These are phyloP conservation scores for Capsella bursapastoris DNA, from an alignment of 345 rosid species.

Conservation along the genomic window DNA sequence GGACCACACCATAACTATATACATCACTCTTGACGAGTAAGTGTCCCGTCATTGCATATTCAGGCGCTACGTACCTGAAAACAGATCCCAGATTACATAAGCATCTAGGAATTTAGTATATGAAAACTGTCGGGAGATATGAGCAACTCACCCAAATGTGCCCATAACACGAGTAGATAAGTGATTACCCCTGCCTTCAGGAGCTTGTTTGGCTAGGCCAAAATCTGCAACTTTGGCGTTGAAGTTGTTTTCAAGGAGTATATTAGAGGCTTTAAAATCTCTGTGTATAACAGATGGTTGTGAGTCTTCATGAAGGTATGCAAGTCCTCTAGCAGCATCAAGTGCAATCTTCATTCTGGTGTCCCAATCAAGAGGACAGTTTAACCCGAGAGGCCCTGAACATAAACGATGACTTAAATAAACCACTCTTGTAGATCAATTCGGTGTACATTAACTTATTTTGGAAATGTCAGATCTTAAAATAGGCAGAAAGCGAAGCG, in stretches of 20 bases:
- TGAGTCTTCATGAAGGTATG: conserved; percentile 97
- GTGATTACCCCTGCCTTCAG: conserved; percentile 96
- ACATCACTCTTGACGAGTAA: conserved; percentile 96
- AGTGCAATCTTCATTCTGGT: conserved; percentile 98
- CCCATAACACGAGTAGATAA: conserved; percentile 99
- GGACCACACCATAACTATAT: conserved; percentile 98
- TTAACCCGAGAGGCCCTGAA: conserved; percentile 86
- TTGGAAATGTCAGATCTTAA: background rate
- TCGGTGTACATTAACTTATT: background rate
- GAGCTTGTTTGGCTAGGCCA: conserved; percentile 99
- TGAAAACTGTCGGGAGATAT: background rate
- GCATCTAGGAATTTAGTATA: background rate
- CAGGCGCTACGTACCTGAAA: conserved; percentile 95
- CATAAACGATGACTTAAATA: conserved; percentile 24
- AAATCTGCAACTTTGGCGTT: conserved; percentile 98
- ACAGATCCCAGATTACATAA: conserved; percentile 12
- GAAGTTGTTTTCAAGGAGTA: conserved; percentile 92
- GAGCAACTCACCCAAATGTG: conserved; percentile 85
- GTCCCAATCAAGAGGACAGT: conserved; percentile 97
- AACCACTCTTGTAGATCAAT: conserved; percentile 21
- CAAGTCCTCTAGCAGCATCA: conserved; percentile 98
- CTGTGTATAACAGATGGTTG: conserved; percentile 98
- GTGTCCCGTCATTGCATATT: conserved; percentile 99
- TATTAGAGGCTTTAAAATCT: conserved; percentile 98
- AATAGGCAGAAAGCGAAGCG: conserved; percentile 14